Conservation (phyloP, 1,139 yeast genomes). For the Kurtzmaniella quercitrusa region DNA sequence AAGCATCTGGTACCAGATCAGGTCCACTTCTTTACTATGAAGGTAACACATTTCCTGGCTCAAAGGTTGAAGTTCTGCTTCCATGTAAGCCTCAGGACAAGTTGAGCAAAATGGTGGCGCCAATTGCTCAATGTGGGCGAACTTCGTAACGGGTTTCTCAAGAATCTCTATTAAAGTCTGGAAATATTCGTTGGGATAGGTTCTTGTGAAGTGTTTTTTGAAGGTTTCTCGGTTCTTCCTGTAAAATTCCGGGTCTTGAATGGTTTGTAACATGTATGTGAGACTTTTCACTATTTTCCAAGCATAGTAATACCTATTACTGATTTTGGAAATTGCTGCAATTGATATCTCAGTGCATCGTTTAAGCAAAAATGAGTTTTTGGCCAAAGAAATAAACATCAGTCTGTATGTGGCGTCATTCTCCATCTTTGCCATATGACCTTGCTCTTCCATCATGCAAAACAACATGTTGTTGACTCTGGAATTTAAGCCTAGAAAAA, state of each 20-base stretch:
- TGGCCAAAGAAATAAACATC: slow-evolving; percentile 21
- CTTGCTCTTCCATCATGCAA: slow-evolving; percentile 12
- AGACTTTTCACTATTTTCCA: slow-evolving; percentile 50
- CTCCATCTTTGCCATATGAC: slow-evolving; percentile 15
- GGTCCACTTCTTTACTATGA: slow-evolving; percentile 33
- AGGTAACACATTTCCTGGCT: slow-evolving; percentile 16
- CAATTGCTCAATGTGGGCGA: slow-evolving; percentile 12
- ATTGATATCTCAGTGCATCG: slow-evolving; percentile 34
- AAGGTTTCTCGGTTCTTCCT: slow-evolving; percentile 15
- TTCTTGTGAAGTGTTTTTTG: slow-evolving; percentile 10
- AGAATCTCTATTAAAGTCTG: slow-evolving; percentile 26
- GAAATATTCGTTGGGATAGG: slow-evolving; percentile 20
- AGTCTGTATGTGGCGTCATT: slow-evolving; percentile 16
- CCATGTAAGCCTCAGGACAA: background rate
- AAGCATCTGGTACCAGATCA: slow-evolving; percentile 36
- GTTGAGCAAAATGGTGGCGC: slow-evolving; percentile 4
- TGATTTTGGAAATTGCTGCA: slow-evolving; percentile 31
- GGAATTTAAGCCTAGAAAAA: slow-evolving; percentile 27
- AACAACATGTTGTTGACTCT: slow-evolving; percentile 23
- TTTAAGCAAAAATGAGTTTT: slow-evolving; percentile 27
- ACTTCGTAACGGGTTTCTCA: slow-evolving; percentile 19
- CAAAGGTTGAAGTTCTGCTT: background rate
- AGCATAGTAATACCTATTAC: slow-evolving; percentile 45
- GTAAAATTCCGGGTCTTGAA: slow-evolving; percentile 29
- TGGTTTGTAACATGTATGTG: slow-evolving; percentile 24